Base-by-base conservation (phyloP, 352 stramenopile species). In the Pythium plurisporium region DNA sequence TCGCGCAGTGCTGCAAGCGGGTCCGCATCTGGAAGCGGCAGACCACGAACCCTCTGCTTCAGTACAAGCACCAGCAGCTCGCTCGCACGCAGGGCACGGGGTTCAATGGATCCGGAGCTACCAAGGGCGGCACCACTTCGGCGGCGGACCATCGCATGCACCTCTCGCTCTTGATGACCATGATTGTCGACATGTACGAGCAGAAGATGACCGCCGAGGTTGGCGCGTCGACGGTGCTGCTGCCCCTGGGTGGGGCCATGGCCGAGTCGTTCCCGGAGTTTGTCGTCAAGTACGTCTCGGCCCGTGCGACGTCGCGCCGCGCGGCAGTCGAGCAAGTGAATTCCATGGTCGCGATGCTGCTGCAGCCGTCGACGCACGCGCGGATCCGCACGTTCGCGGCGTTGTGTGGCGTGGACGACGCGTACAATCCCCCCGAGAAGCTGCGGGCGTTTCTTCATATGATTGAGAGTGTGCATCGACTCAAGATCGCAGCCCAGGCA, bases 131-230 rank as follows among this genome's bases (percentile, higher is more conserved):
- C 31, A 82, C 86, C 41, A 88, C 86, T 43, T 74, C 65, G 15
- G 40, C 54, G 20, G 23, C 60, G 5, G 80, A 91, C 26, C 70
- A 77, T 15, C 76, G 81, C 15, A 88, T 93, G 60, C 82, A 93
- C 56, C 54, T 86, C 19, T 79, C 79, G 15, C 46, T 87, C 30
- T 55, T 91, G 20, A 77, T 90, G 69, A 63, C 74, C 7, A 61
- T 87, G 58, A 89, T 91, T 52, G 59, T 89, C 33, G 81, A 93
- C 41, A 72, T 90, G 8, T 91, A 87, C 62, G 82, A 91, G 43
- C 78, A 89, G 55, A 80, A 85, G 43, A 64, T 70, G 36, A 53
- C 59, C 37, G 43, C 42, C n/a, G 55, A 69, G 20, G 51, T 57
- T n/a, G 49, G 47, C 27, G 19, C 31, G 2, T 36, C 40, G 2